These are phyloP conservation scores for Oidiodendron maius DNA, from an alignment of 495 filamentous ascomycete species.

Conservation along the genomic window DNA sequence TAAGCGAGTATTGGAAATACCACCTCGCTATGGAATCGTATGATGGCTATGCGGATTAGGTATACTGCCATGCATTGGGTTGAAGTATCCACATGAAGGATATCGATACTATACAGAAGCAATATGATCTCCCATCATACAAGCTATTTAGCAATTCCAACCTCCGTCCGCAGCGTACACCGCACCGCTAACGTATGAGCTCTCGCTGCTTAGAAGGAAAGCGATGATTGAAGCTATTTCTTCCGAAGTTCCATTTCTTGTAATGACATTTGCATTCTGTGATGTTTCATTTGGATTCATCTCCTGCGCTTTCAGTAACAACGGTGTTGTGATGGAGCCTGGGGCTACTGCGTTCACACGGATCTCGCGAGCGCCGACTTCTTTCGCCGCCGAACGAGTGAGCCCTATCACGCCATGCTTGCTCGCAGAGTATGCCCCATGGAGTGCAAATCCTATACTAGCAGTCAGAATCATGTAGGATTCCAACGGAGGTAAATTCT, in stretches of 20 bases:
- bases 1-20: too few species aligned
- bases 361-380: constrained; percentile 45
- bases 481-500: constrained; percentile 24
- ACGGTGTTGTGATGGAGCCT: constrained; percentile 31
- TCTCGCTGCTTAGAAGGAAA: constrained; percentile 45
- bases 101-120: too few species aligned
- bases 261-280: constrained; percentile 38
- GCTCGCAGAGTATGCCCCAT: constrained; percentile 43
- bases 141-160: constrained; percentile 21
- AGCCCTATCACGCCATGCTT: constrained; percentile 51
- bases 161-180: constrained; percentile 44
- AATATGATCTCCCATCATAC: too few species aligned
- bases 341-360: constrained; percentile 51
- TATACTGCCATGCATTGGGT: too few species aligned
- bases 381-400: constrained; percentile 48
- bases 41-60: too few species aligned
- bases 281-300: constrained; percentile 23
- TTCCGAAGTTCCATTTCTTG: constrained; percentile 42
- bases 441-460: constrained; percentile 25
- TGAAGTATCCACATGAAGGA: too few species aligned
- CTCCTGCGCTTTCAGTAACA: constrained; percentile 15
- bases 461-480: not conserved
- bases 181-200: constrained; percentile 45
- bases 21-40: too few species aligned
- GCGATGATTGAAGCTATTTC: constrained; percentile 48